Percentiles rank a stretch among this genome's conserved stretches.
Evolutionary conservation across 176 grass and related monocot species (phyloP).

Genomic region (bread wheat (Triticum aestivum)): DNA sequence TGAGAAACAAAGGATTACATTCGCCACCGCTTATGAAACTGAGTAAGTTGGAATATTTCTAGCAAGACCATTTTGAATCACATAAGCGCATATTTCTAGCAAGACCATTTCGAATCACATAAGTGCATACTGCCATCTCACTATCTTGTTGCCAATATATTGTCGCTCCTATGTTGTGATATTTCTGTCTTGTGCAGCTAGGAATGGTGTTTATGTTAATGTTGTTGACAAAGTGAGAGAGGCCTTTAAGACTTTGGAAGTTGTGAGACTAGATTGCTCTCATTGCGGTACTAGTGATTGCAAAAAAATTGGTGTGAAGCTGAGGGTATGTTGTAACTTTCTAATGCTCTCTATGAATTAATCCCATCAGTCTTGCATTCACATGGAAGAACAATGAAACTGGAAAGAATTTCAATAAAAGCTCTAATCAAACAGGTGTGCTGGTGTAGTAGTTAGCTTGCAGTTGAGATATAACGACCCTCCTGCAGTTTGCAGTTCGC

Average conservation of each 20-base stretch:
- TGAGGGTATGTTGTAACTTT: conserved; percentile 58
- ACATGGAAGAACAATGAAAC: background rate
- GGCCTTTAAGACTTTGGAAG: conserved; percentile 52
- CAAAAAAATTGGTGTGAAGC: conserved; percentile 80
- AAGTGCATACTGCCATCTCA: background rate
- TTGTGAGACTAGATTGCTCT: conserved; percentile 65
- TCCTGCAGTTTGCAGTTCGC: background rate
- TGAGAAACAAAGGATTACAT: conserved; percentile 62
- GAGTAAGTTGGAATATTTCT: conserved; percentile 38
- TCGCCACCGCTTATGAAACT: conserved; percentile 55
- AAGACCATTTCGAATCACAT: background rate
- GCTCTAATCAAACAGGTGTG: background rate
- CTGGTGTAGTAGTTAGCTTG: background rate
- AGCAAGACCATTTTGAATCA: background rate
- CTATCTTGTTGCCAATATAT: background rate
- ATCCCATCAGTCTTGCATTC: background rate
- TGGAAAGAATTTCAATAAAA: background rate
- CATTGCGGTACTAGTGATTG: conserved; percentile 55
- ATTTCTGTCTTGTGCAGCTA: conserved; percentile 38
- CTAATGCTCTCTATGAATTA: background rate
- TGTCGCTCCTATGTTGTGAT: background rate
- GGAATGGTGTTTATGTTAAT: conserved; percentile 82
- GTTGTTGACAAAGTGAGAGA: conserved; percentile 71
- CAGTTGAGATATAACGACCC: background rate
- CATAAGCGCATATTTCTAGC: background rate